These are phyloP conservation scores for Acanthamoeba culbertsoni DNA, from an alignment of 208 protist genomes.

Conservation along the genomic window DNA sequence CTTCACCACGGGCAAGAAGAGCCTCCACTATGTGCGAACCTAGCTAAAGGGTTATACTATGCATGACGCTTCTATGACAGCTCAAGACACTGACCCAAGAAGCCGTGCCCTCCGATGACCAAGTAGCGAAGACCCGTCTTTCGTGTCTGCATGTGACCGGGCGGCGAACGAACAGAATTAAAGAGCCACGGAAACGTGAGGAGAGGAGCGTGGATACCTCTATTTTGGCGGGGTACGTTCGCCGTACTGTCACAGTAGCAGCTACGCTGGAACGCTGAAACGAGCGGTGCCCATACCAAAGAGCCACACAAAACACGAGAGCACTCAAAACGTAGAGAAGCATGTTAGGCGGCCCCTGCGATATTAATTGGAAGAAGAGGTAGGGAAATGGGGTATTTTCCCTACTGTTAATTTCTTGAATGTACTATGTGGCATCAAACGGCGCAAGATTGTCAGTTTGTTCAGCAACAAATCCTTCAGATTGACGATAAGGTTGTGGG, in stretches of 20 bases:
- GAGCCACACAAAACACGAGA: not conserved
- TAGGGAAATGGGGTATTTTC: no score
- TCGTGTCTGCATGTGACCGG: not conserved
- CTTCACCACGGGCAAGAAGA: not conserved
- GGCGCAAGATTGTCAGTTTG: no score
- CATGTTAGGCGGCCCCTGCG: not conserved
- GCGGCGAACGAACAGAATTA: not conserved
- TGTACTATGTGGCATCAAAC: no score
- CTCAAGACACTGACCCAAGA: not conserved
- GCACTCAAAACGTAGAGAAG: not conserved
- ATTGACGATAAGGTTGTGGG: not conserved
- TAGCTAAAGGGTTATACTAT: not conserved
- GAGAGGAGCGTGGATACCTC: not conserved
- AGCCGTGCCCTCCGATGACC: not conserved
- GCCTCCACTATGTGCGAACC: not conserved
- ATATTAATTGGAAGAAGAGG: not conserved
- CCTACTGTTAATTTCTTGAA: no score
- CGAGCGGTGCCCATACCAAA: no score
- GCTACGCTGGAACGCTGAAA: no score
- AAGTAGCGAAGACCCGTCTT: not conserved
- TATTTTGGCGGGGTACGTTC: not conserved
- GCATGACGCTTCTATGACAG: not conserved
- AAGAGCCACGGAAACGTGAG: not conserved
- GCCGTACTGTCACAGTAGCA: no score
- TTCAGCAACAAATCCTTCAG: not conserved